These are phyloP conservation scores for Basidioascus undulatus DNA, from an alignment of 768 basidiomycete species.

Conservation along the genomic window DNA sequence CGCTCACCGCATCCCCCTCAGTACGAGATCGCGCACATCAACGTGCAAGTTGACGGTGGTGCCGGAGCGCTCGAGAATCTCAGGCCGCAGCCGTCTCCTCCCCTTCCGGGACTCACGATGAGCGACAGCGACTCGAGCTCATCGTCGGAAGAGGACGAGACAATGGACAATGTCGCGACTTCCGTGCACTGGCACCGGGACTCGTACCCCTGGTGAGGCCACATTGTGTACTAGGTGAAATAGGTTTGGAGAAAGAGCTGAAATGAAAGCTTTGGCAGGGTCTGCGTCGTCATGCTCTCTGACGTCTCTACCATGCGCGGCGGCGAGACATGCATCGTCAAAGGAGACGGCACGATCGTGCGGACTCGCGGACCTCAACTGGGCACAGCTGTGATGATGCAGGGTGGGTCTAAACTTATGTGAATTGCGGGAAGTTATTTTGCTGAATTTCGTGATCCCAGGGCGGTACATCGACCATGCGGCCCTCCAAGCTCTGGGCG, in stretches of 20 bases:
- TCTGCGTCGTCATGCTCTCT: slow-evolving; percentile 6
- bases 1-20: not conserved
- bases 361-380: slow-evolving; percentile 3
- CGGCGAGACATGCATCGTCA: slow-evolving; percentile 4
- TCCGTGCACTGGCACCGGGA: not conserved
- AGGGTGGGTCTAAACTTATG: not conserved
- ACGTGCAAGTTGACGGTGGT: slow-evolving; percentile 2
- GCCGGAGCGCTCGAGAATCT: not conserved
- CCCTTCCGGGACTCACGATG: not conserved
- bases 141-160: not conserved
- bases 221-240: no score
- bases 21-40: slow-evolving; percentile 4
- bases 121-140: not conserved
- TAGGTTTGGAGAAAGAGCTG: no score
- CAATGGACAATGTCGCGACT: not conserved
- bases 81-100: not conserved
- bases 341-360: slow-evolving; percentile 5
- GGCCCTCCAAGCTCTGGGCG: slow-evolving; percentile 3
- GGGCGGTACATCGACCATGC: slow-evolving; percentile 2
- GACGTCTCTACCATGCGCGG: slow-evolving; percentile 4
- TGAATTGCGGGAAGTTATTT: not conserved
- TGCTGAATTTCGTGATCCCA: not conserved
- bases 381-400: slow-evolving; percentile 5
- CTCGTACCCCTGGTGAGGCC: no score
- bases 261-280: no score